Percentiles rank a stretch among this genome's conserved stretches.
phyloP scores from a whole-genome alignment of 805 yeast species.

The Zygosaccharomyces bailii region DNA sequence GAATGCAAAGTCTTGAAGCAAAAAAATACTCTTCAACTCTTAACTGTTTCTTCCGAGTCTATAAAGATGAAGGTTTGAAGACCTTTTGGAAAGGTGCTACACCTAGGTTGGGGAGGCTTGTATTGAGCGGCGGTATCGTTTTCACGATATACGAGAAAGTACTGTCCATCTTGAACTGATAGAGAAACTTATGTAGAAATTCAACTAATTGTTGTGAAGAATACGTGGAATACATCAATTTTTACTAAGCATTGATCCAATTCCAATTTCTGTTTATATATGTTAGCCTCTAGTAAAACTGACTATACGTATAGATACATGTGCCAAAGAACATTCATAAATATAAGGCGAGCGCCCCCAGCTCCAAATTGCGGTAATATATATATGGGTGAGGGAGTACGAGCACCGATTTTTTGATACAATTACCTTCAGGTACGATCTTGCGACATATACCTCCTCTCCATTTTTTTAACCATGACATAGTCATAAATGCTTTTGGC shows the following conservation, averaged over 20 bases:
- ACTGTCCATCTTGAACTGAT: constrained; percentile 42
- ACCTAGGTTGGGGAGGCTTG: constrained; percentile 88
- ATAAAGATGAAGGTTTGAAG: constrained; percentile 80
- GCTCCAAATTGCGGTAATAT: not conserved
- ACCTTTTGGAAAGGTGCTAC: constrained; percentile 99
- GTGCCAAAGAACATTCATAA: not conserved
- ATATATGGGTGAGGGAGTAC: not conserved
- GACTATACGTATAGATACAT: constrained; percentile 1
- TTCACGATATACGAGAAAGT: constrained; percentile 94
- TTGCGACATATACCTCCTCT: constrained; percentile 39
- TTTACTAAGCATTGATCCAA: too few species aligned
- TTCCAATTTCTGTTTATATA: not conserved
- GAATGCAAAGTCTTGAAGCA: constrained; percentile 93
- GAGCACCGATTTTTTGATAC: not conserved
- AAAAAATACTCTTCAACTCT: constrained; percentile 67
- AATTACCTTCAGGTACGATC: constrained; percentile 15
- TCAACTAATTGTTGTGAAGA: too few species aligned
- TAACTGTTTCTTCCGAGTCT: constrained; percentile 76
- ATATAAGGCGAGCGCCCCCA: not conserved
- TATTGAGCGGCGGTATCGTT: constrained; percentile 94
- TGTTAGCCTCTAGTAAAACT: not conserved
- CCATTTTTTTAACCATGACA: constrained; percentile 72
- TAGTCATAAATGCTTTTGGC: constrained; percentile 70
- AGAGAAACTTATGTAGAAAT: not conserved
- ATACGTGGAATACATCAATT: too few species aligned